These are phyloP conservation scores for Monilinia vaccinii-corymbosi DNA, from an alignment of 2,329 filamentous ascomycete genomes.

Conservation along the genomic window DNA sequence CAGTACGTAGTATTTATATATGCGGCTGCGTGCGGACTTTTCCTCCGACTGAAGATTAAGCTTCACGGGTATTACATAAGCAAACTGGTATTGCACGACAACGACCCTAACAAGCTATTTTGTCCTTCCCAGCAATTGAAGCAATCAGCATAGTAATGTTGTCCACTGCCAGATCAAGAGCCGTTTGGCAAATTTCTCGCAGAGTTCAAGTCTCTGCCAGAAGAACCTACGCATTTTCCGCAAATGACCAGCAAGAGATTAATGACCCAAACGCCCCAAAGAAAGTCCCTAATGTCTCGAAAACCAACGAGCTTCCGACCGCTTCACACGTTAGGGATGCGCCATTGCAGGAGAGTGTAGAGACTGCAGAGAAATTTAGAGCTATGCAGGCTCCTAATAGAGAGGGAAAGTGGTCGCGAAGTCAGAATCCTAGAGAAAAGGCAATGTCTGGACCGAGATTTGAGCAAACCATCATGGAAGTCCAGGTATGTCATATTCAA, in stretches of 20 bases:
- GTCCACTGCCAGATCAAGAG: conserved; percentile 34
- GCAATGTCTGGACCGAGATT: conserved; percentile 94
- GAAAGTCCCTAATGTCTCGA: conserved; percentile 46
- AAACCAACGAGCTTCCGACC: conserved; percentile 48
- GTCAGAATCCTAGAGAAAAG: conserved; percentile 68
- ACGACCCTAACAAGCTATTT: neutral
- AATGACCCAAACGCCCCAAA: conserved; percentile 36
- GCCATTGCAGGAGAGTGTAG: conserved; percentile 45
- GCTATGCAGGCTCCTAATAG: conserved; percentile 76
- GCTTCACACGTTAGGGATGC: conserved; percentile 42
- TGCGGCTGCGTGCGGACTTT: conserved; percentile 1
- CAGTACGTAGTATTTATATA: neutral
- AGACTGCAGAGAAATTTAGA: conserved; percentile 30
- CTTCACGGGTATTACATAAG: conserved; percentile 6
- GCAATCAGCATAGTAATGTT: conserved; percentile 35
- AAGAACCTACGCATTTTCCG: conserved; percentile 30
- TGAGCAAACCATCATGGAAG: conserved; percentile 89
- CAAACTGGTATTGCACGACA: neutral
- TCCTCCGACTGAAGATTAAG: conserved; percentile 3
- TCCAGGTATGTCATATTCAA: conserved; percentile 58
- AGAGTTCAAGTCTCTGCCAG: conserved; percentile 24
- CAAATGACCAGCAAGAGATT: conserved; percentile 40
- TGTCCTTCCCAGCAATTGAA: conserved; percentile 20
- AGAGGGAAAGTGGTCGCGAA: conserved; percentile 69
- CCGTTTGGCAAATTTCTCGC: conserved; percentile 32